Conservation (phyloP, 768 basidiomycete species). For the Mycena leptocephala region DNA sequence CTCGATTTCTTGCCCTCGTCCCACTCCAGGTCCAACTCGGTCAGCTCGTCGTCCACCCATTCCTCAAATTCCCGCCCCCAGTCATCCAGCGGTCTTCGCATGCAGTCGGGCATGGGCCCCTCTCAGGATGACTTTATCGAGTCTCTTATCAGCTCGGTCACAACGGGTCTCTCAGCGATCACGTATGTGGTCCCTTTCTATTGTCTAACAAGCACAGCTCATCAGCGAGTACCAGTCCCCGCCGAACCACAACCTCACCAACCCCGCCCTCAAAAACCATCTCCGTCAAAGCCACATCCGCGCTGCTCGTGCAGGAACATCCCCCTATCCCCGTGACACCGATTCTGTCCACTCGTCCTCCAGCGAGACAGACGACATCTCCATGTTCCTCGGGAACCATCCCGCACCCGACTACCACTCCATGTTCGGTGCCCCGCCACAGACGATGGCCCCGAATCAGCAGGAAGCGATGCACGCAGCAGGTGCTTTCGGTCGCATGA, state of each 20-base stretch:
- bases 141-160: slow-evolving; percentile 71
- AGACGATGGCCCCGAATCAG: slow-evolving; percentile 61
- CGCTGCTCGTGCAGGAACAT: slow-evolving; percentile 82
- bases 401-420: slow-evolving; percentile 72
- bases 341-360: slow-evolving; percentile 92
- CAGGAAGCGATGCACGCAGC: slow-evolving; percentile 74
- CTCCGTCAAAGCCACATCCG: slow-evolving; percentile 84
- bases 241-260: slow-evolving; percentile 83
- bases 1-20: slow-evolving; percentile 81
- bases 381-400: slow-evolving; percentile 77
- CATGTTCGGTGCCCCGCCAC: slow-evolving; percentile 73
- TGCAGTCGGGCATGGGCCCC: slow-evolving; percentile 66
- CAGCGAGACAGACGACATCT: slow-evolving; percentile 90
- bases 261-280: slow-evolving; percentile 85
- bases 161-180: slow-evolving; percentile 62
- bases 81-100: slow-evolving; percentile 79
- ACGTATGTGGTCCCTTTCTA: slow-evolving; percentile 53
- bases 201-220: slow-evolving; percentile 29
- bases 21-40: slow-evolving; percentile 86
- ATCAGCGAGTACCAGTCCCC: slow-evolving; percentile 71
- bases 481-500: slow-evolving; percentile 86
- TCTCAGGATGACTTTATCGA: slow-evolving; percentile 81
- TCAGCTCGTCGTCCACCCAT: slow-evolving; percentile 83
- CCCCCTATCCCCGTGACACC: slow-evolving; percentile 89
- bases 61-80: slow-evolving; percentile 84